Evolutionary conservation across 768 basidiomycete genomes (phyloP).

Genomic region (Termitomyces sp.): DNA sequence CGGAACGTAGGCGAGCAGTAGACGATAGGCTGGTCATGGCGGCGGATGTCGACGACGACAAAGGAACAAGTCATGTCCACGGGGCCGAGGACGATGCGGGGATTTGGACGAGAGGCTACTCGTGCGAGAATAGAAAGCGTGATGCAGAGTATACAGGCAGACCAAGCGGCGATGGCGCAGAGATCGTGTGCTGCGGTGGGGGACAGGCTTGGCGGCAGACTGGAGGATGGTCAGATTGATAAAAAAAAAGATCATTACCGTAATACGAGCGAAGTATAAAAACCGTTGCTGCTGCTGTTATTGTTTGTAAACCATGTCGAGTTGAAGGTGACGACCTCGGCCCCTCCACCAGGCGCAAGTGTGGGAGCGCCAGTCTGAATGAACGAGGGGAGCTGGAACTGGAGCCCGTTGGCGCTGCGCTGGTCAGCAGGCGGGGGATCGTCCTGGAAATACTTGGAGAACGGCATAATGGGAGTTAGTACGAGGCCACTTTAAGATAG

Average conservation of each 20-base stretch:
- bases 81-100: constrained; percentile 78
- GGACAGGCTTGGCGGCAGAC: background rate
- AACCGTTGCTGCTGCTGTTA: constrained; percentile 30
- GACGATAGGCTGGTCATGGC: constrained; percentile 83
- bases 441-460: constrained; percentile 38
- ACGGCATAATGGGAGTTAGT: constrained; percentile 27
- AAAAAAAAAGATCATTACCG: constrained; percentile 1
- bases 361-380: constrained; percentile 41
- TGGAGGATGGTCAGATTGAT: background rate
- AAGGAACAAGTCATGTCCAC: constrained; percentile 94
- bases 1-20: constrained; percentile 89
- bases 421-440: constrained; percentile 11
- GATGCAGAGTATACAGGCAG: constrained; percentile 82
- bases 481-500: background rate
- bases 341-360: constrained; percentile 70
- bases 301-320: constrained; percentile 52
- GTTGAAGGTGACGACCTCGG: constrained; percentile 61
- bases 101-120: constrained; percentile 71
- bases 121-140: constrained; percentile 85
- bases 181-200: constrained; percentile 3
- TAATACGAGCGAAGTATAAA: constrained; percentile 9
- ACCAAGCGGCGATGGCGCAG: constrained; percentile 32
- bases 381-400: constrained; percentile 66
- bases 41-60: constrained; percentile 80
- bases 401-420: constrained; percentile 20